Base-by-base conservation (phyloP, 2,329 filamentous ascomycete species). In the Ceratocystiopsis minuta region DNA sequence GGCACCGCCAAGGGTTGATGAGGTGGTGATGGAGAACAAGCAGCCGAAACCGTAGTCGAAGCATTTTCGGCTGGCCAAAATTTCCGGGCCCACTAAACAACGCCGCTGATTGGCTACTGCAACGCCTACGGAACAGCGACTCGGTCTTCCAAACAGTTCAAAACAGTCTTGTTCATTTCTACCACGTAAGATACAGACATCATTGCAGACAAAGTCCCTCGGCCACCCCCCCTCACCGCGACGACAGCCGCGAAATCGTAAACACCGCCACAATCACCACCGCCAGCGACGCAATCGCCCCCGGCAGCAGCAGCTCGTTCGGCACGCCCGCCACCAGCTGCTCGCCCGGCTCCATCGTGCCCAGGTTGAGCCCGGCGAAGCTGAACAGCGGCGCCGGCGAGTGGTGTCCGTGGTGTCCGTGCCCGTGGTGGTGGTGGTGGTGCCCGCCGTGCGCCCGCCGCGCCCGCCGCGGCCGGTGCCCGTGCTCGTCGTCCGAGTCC, bases 191-290 rank as follows among this genome's bases (percentile, higher is more conserved):
- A n/a, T n/a, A 10, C 24, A 28, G 24, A 38, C 17, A 14, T 11
- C 28, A 16, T 20, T 10, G 20, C 9, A 28, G 7, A 20, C 7
- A 20, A 20, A 4, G 4, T 20, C 20, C 20, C 20, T 20, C 20
- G 20, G 34, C 36, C 31, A 40, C 45, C 66, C 7, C 32, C 13
- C 32, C 13, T 12, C 15, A 33, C 32, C 32, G 71, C 33, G 67
- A 66, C 33, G 67, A 66, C 48, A 78, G 64, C 49, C 86, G 76
- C 46, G 83, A 78, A 53, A 98, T 75, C 36, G 86, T 78, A 63
- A 98, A 98, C 12, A 96, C 88, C 49, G 83, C 84, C 35, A 92
- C 70, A 60, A 98, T 94, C 34, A 94, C 87, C 36, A 92, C 84
- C 11, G 88, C 90, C 54, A 98, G 63, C n/a, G 87, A 87, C 44